These are phyloP conservation scores for Melaleuca alternifolia DNA, from an alignment of 345 rosid species.

Conservation along the genomic window DNA sequence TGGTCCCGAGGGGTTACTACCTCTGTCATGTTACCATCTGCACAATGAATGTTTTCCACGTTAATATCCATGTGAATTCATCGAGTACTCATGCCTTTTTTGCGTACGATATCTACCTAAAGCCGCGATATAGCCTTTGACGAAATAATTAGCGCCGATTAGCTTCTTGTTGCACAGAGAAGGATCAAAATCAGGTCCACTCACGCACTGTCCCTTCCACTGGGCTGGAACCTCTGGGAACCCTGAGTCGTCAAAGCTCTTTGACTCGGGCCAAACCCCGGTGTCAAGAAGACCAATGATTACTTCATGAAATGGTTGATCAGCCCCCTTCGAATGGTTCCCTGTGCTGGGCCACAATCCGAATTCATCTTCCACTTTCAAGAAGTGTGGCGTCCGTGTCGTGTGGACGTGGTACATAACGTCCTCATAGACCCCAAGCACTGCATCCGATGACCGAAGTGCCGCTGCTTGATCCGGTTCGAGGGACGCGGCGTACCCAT, in stretches of 20 bases:
- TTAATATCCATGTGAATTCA: neutral
- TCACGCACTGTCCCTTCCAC: constrained; percentile 68
- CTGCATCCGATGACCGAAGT: constrained; percentile 33
- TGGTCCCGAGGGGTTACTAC: constrained; percentile 51
- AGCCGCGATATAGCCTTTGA: constrained; percentile 57
- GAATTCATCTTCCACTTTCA: constrained; percentile 18
- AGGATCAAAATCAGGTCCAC: constrained; percentile 52
- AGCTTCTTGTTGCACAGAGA: constrained; percentile 63
- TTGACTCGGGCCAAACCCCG: constrained; percentile 81
- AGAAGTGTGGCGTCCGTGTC: constrained; percentile 57
- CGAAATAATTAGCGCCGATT: constrained; percentile 69
- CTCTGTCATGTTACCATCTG: constrained; percentile 29
- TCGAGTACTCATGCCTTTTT: neutral
- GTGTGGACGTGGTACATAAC: constrained; percentile 58
- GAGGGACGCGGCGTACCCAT: constrained; percentile 67
- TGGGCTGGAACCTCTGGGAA: constrained; percentile 53
- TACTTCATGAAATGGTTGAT: constrained; percentile 19
- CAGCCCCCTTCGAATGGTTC: neutral
- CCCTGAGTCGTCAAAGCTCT: constrained; percentile 45
- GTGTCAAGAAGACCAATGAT: constrained; percentile 73
- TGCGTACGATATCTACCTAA: neutral
- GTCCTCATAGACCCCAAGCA: constrained; percentile 64
- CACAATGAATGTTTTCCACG: too few species aligned
- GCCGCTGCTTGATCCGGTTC: constrained; percentile 32
- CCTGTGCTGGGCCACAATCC: constrained; percentile 27